Conservation (phyloP, 306 rosid species). For the Lagenaria siceraria region DNA sequence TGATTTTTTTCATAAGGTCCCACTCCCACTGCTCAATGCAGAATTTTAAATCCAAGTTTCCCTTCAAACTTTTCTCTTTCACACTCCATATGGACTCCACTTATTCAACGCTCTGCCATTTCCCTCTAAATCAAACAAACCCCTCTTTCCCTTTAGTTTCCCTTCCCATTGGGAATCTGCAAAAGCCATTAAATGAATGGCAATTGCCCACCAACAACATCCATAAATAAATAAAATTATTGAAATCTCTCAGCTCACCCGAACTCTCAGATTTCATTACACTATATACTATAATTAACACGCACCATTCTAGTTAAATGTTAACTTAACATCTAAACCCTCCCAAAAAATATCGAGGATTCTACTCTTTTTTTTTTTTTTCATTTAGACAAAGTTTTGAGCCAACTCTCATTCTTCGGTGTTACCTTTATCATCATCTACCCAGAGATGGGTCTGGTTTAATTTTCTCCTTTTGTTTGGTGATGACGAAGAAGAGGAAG, state of each 20-base stretch:
- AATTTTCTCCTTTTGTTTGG: constrained; percentile 71
- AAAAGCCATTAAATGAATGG: constrained; percentile 63
- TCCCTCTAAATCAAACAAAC: constrained; percentile 23
- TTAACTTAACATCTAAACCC: constrained; percentile 46
- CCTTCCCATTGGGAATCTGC: constrained; percentile 67
- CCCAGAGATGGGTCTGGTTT: constrained; percentile 51
- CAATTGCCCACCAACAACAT: constrained; percentile 33
- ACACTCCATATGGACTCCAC: constrained; percentile 36
- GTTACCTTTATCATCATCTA: constrained; percentile 67
- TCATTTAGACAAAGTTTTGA: constrained; percentile 24
- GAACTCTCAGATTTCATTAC: constrained; percentile 24
- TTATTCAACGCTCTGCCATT: constrained; percentile 15
- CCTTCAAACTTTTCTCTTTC: constrained; percentile 22
- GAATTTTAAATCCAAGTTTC: constrained; percentile 33
- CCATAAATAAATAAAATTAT: constrained; percentile 11
- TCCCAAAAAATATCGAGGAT: constrained; percentile 44
- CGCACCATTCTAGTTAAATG: constrained; percentile 25
- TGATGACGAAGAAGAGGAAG: constrained; percentile 31
- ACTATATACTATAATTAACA: constrained; percentile 34
- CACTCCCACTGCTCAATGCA: constrained; percentile 31
- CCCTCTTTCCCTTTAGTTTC: constrained; percentile 11
- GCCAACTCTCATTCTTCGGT: constrained; percentile 25
- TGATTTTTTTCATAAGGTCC: constrained; percentile 19
- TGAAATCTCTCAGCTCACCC: constrained; percentile 38
- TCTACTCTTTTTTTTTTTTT: constrained; percentile 5